Percentiles rank a stretch among this genome's conserved stretches.
These are phyloP conservation scores for Chrysopogon serrulatus DNA, from an alignment of 176 grass and related monocot species.

Conservation along the genomic window DNA sequence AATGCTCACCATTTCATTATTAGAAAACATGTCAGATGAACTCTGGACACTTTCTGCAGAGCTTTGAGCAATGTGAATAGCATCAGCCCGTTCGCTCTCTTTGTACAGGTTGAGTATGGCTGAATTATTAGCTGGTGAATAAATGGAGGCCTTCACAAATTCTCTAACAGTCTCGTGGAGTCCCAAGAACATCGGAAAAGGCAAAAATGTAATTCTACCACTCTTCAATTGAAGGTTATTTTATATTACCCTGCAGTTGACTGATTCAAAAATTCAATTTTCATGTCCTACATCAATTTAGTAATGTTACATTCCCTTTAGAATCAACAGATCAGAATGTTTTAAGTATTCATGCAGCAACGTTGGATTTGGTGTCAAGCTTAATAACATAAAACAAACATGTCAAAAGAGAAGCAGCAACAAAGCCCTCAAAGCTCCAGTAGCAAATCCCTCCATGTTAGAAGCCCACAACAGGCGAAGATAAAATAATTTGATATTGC, in stretches of 20 bases:
- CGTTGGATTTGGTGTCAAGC: neutral
- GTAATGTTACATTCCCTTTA: no score
- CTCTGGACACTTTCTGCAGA: constrained; percentile 7
- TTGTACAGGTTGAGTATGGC: constrained; percentile 31
- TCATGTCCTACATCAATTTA: no score
- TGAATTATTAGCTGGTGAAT: constrained; percentile 9
- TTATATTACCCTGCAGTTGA: no score
- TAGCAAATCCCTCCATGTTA: neutral
- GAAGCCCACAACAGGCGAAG: neutral
- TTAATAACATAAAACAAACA: neutral
- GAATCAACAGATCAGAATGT: no score
- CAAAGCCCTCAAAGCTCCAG: neutral
- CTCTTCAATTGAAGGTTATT: no score
- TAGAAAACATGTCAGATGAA: constrained; percentile 35
- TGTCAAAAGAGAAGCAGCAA: neutral
- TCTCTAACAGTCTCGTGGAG: neutral
- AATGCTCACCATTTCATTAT: constrained; percentile 39
- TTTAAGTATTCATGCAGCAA: no score
- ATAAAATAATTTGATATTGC: neutral
- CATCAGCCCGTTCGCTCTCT: neutral
- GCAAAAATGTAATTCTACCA: no score
- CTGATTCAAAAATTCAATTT: no score
- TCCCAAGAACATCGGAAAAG: neutral
- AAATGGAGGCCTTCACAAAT: constrained; percentile 1
- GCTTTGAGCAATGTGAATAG: neutral